These are phyloP conservation scores for Pulveroboletus sp. DNA, from an alignment of 1,284 basidiomycete species.

Conservation along the genomic window DNA sequence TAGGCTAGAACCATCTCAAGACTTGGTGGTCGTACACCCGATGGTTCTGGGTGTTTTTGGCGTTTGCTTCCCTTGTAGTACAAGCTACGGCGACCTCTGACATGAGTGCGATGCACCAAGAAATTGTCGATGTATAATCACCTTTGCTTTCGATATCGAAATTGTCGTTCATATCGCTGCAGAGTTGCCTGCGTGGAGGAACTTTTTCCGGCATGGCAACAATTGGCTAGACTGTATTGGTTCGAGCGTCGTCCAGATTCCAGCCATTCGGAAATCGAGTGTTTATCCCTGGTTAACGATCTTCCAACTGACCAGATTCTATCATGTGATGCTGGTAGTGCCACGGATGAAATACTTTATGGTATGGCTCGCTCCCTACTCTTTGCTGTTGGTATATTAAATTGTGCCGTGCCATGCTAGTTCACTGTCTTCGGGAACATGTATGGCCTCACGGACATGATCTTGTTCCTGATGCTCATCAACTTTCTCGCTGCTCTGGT, in stretches of 20 bases:
- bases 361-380: constrained; percentile 44
- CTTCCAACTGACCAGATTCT: constrained; percentile 89
- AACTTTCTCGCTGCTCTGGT: constrained; percentile 88
- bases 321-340: constrained; percentile 88
- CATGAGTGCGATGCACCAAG: constrained; percentile 47
- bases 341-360: constrained; percentile 83
- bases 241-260: constrained; percentile 85
- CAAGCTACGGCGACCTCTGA: constrained; percentile 77
- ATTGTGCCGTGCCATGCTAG: constrained; percentile 44
- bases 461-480: constrained; percentile 87
- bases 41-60: constrained; percentile 80
- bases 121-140: constrained; percentile 65
- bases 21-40: constrained; percentile 61
- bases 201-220: constrained; percentile 68
- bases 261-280: constrained; percentile 63
- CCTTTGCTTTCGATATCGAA: constrained; percentile 86
- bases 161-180: constrained; percentile 78
- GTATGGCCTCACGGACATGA: constrained; percentile 92
- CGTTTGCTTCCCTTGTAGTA: constrained; percentile 70
- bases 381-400: constrained; percentile 2
- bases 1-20: constrained; percentile 51
- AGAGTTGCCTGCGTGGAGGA: constrained; percentile 81
- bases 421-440: constrained; percentile 91
- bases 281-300: constrained; percentile 92
- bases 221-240: constrained; percentile 83